These are phyloP conservation scores for Linum lewisii DNA, from an alignment of 345 rosid species.

Conservation along the genomic window DNA sequence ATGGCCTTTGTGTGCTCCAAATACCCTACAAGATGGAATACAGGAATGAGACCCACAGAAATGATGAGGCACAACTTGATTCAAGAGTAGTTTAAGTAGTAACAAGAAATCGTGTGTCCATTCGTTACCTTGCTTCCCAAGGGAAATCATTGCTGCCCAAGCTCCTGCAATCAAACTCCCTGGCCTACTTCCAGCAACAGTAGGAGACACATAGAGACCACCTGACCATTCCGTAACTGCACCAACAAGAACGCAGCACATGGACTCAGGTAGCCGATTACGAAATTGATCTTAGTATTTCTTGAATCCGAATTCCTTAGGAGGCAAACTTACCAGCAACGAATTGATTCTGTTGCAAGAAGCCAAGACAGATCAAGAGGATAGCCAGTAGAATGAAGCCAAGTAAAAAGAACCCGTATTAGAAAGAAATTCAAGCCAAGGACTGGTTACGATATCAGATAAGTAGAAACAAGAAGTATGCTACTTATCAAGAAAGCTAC, in stretches of 20 bases:
- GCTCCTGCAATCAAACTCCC: slow-evolving; percentile 86
- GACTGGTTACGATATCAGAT: too few species aligned
- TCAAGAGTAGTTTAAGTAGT: neutral
- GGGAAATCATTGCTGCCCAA: slow-evolving; percentile 90
- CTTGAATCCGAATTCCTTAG: neutral
- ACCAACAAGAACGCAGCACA: slow-evolving; percentile 15
- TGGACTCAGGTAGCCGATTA: neutral
- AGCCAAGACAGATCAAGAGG: slow-evolving; percentile 1
- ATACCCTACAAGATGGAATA: slow-evolving; percentile 42
- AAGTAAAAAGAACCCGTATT: slow-evolving; percentile 19
- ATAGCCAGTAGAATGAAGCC: slow-evolving; percentile 25
- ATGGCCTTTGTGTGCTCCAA: slow-evolving; percentile 57
- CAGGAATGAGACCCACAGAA: slow-evolving; percentile 10
- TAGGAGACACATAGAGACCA: slow-evolving; percentile 86
- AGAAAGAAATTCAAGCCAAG: slow-evolving; percentile 19
- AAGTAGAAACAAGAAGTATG: too few species aligned
- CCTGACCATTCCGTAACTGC: slow-evolving; percentile 97
- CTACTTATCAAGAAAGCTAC: too few species aligned
- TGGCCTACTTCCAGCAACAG: slow-evolving; percentile 93
- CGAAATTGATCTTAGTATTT: neutral
- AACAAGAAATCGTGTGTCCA: slow-evolving; percentile 5
- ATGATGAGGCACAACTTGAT: slow-evolving; percentile 8
- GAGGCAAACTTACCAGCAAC: slow-evolving; percentile 65
- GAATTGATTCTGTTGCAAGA: slow-evolving; percentile 71
- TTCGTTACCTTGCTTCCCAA: slow-evolving; percentile 60